These are phyloP conservation scores for Xanthoconium purpureum DNA, from an alignment of 768 basidiomycete species.

Conservation along the genomic window DNA sequence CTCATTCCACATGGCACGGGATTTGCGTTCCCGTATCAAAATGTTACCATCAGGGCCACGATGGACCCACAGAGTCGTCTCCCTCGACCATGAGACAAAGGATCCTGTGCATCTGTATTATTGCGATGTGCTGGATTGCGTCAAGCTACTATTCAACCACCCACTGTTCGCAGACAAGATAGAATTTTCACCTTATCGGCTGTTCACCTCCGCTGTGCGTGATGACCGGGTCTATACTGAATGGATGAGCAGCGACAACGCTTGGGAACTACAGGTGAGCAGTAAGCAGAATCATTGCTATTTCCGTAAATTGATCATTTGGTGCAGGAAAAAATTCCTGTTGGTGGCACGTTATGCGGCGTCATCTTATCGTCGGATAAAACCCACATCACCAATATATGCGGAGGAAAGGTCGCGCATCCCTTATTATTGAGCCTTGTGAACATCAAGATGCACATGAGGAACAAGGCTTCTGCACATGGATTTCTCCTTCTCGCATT, in stretches of 20 bases:
- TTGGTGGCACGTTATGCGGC: neutral
- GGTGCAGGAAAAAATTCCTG: no score
- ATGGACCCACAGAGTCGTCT: constrained; percentile 21
- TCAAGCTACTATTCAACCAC: constrained; percentile 16
- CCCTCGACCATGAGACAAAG: constrained; percentile 19
- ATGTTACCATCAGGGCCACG: constrained; percentile 25
- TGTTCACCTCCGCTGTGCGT: neutral
- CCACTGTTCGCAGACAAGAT: neutral
- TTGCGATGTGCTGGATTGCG: constrained; percentile 20
- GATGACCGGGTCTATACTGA: constrained; percentile 12
- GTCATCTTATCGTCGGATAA: neutral
- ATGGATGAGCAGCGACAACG: no score
- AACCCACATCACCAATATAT: neutral
- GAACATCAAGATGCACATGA: neutral
- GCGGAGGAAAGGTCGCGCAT: neutral
- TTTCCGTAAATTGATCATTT: no score
- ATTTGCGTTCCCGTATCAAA: constrained; percentile 24
- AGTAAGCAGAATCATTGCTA: no score
- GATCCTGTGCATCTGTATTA: neutral
- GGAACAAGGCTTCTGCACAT: neutral
- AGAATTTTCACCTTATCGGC: neutral
- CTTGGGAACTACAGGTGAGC: neutral
- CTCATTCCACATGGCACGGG: constrained; percentile 30
- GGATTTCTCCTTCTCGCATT: neutral
- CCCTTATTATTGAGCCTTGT: neutral